Percentiles rank a stretch among this genome's conserved stretches.
Evolutionary conservation across 1,139 yeast species (phyloP).

Genomic region (Meyerozyma smithsonii): DNA sequence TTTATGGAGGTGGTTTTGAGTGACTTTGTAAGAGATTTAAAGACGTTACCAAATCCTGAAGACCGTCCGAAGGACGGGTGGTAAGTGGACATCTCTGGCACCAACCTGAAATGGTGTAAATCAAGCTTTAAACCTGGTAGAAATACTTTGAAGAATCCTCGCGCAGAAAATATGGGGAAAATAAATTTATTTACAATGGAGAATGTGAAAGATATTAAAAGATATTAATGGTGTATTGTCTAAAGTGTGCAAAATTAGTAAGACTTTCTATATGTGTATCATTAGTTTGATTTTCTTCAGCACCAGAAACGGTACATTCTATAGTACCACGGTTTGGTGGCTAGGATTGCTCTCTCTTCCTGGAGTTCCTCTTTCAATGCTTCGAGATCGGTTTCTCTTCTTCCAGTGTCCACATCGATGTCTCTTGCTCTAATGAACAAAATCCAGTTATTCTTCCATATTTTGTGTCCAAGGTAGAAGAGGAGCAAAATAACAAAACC

Average conservation of each 20-base stretch:
- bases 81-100: constrained; percentile 33
- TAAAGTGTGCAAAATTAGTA: background rate
- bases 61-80: constrained; percentile 30
- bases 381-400: constrained; percentile 21
- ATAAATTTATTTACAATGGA: background rate
- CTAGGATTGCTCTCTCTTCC: constrained; percentile 17
- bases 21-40: constrained; percentile 52
- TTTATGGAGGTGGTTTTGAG: constrained; percentile 32
- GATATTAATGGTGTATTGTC: background rate
- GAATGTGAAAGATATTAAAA: background rate
- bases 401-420: constrained; percentile 21
- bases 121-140: too few species aligned
- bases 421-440: constrained; percentile 18
- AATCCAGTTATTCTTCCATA: constrained; percentile 51
- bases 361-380: constrained; percentile 19
- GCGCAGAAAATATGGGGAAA: constrained; percentile 1
- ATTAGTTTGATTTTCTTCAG: constrained; percentile 8
- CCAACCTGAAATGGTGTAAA: too few species aligned
- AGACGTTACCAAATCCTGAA: constrained; percentile 43
- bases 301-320: constrained; percentile 19
- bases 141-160: background rate
- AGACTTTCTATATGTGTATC: too few species aligned
- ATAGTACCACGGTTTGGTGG: constrained; percentile 17
- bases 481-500: constrained; percentile 57
- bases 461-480: constrained; percentile 54